phyloP scores from a whole-genome alignment of 139 green algal genomes.

The Volvox reticuliferus region DNA sequence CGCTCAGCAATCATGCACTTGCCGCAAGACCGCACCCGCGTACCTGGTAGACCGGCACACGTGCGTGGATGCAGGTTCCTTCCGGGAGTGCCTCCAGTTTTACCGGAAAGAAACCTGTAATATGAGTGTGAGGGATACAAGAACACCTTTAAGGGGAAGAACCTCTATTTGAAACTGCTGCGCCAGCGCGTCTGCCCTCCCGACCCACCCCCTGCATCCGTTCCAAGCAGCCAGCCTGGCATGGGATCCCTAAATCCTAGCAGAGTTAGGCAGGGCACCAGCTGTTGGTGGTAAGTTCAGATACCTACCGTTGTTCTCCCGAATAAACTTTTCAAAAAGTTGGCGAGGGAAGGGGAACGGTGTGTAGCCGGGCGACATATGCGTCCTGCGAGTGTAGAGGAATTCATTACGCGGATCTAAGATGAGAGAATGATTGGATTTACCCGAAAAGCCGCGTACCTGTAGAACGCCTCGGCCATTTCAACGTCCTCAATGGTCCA shows the following conservation, averaged over 20 bases:
- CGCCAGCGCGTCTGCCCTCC: too few species aligned
- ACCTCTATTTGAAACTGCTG: too few species aligned
- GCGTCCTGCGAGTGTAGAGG: constrained; percentile 62
- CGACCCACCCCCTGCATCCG: too few species aligned
- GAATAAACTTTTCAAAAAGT: constrained; percentile 88
- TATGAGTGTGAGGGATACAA: background rate
- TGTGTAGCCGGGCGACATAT: constrained; percentile 75
- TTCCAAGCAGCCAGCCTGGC: too few species aligned
- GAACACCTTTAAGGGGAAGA: too few species aligned
- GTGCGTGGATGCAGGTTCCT: constrained; percentile 79
- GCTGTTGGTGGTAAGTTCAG: background rate
- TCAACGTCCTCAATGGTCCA: constrained; percentile 92
- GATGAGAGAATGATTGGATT: too few species aligned
- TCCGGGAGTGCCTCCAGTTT: constrained; percentile 90
- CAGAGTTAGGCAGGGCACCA: too few species aligned
- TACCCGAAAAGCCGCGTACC: constrained; percentile 39
- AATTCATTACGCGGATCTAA: background rate
- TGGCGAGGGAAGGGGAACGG: constrained; percentile 84
- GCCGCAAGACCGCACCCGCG: background rate
- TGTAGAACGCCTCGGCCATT: constrained; percentile 83
- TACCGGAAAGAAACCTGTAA: constrained; percentile 88
- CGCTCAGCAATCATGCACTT: too few species aligned
- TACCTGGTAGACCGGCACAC: constrained; percentile 89
- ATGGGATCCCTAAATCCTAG: too few species aligned
- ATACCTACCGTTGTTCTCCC: constrained; percentile 81